phyloP scores from a whole-genome alignment of 2,329 filamentous ascomycete genomes.

The Fusarium mundagurra region DNA sequence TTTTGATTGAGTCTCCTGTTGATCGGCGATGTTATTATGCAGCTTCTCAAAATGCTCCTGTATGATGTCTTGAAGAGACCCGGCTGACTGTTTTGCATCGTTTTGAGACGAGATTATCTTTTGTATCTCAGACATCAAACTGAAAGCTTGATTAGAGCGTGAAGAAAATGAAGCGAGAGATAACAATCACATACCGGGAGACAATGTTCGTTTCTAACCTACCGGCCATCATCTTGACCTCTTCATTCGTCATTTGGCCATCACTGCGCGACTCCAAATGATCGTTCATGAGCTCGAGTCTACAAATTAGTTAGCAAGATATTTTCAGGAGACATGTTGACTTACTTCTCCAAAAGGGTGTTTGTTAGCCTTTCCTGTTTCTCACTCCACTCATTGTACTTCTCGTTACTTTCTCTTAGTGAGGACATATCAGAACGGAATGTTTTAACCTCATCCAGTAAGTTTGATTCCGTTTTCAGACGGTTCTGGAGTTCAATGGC shows the following conservation, averaged over 20 bases:
- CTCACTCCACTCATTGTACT: neutral
- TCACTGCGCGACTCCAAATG: neutral
- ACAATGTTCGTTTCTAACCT: slow-evolving; percentile 30
- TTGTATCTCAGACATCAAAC: slow-evolving; percentile 28
- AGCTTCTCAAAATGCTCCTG: slow-evolving; percentile 11
- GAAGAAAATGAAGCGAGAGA: neutral
- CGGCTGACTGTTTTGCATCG: slow-evolving; percentile 9
- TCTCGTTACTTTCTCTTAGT: slow-evolving; percentile 18
- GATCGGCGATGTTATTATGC: neutral
- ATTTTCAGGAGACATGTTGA: neutral
- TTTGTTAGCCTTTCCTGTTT: neutral
- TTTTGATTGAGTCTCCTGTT: neutral
- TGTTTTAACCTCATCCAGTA: slow-evolving; percentile 9
- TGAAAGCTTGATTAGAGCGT: slow-evolving; percentile 1
- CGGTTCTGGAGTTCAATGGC: slow-evolving; percentile 11
- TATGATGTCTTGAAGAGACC: slow-evolving; percentile 1
- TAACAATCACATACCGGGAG: slow-evolving; percentile 18
- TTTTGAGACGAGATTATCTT: slow-evolving; percentile 17
- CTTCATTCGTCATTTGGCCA: neutral
- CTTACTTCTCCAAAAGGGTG: slow-evolving; percentile 35
- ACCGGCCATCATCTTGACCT: slow-evolving; percentile 12
- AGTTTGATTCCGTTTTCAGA: slow-evolving; percentile 18
- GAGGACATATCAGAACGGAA: slow-evolving; percentile 36
- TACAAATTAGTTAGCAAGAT: slow-evolving; percentile 11
- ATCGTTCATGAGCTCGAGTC: slow-evolving; percentile 25